Conservation (phyloP, 1,139 yeast species). For the Scheffersomyces stambukii region DNA sequence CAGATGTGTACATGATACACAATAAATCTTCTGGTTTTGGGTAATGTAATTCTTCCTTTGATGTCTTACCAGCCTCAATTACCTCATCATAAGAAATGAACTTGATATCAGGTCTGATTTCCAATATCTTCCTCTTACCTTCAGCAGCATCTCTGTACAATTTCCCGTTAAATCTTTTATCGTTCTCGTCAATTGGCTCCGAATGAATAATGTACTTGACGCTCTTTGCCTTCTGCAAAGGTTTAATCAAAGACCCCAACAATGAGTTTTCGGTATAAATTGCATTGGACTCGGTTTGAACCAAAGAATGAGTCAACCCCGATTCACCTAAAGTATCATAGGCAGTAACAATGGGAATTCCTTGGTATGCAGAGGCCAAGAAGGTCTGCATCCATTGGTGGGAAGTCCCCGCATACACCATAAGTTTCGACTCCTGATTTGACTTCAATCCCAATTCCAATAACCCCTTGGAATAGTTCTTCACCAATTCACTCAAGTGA, state of each 20-base stretch:
- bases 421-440: constrained; percentile 57
- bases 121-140: constrained; percentile 55
- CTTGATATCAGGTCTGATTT: constrained; percentile 72
- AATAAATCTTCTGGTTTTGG: constrained; percentile 75
- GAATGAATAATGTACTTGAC: constrained; percentile 70
- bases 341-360: constrained; percentile 89
- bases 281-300: constrained; percentile 73
- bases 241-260: constrained; percentile 61
- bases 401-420: constrained; percentile 82
- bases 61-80: constrained; percentile 54
- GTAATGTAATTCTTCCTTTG: constrained; percentile 32
- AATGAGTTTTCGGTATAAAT: constrained; percentile 80
- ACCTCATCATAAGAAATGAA: constrained; percentile 66
- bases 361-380: constrained; percentile 71
- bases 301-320: constrained; percentile 83
- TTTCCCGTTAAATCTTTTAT: constrained; percentile 61
- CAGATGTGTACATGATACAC: constrained; percentile 98
- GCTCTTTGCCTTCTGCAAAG: constrained; percentile 60
- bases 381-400: constrained; percentile 89
- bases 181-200: constrained; percentile 57
- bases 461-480: constrained; percentile 70
- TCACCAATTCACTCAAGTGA: constrained; percentile 49
- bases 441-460: constrained; percentile 71
- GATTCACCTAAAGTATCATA: constrained; percentile 94
- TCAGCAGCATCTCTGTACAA: constrained; percentile 50